phyloP scores from a whole-genome alignment of 768 basidiomycete species.

The Exidia glandulosa region DNA sequence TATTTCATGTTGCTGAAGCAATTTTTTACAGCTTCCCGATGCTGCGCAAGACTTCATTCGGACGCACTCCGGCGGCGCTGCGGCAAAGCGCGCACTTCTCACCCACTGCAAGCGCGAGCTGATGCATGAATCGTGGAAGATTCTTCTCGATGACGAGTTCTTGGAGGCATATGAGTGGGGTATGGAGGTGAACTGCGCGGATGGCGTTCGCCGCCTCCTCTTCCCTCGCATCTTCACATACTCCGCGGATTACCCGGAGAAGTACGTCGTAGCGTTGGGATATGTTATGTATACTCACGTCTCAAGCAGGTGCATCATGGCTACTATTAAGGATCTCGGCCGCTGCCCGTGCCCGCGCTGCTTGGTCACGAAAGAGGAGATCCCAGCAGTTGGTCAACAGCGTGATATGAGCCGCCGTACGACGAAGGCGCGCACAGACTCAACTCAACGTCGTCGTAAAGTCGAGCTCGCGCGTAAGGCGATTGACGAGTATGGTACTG shows the following conservation, averaged over 20 bases:
- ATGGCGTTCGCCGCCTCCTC: no score
- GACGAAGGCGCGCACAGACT: conserved; percentile 1
- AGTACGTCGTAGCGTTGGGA: background rate
- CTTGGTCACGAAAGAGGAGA: conserved; percentile 2
- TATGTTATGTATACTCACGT: background rate
- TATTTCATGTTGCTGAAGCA: no score
- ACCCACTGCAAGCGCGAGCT: no score
- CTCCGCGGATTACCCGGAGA: background rate
- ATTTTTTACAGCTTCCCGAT: no score
- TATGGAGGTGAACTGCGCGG: no score
- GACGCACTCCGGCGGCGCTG: no score
- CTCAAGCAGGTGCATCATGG: background rate
- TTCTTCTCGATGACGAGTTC: no score
- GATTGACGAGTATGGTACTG: conserved; percentile 5
- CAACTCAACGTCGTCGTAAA: background rate
- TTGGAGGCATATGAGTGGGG: no score
- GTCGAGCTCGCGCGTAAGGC: conserved; percentile 1
- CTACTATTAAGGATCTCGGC: conserved; percentile 11
- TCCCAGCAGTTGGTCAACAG: conserved; percentile 6
- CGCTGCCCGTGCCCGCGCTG: conserved; percentile 14
- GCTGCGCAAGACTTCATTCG: no score
- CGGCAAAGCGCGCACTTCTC: no score
- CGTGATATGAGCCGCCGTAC: conserved; percentile 3
- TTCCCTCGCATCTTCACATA: no score
- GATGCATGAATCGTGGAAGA: no score